Base-by-base conservation (phyloP, 78 protist species). In the Speleostelium caveatum region DNA sequence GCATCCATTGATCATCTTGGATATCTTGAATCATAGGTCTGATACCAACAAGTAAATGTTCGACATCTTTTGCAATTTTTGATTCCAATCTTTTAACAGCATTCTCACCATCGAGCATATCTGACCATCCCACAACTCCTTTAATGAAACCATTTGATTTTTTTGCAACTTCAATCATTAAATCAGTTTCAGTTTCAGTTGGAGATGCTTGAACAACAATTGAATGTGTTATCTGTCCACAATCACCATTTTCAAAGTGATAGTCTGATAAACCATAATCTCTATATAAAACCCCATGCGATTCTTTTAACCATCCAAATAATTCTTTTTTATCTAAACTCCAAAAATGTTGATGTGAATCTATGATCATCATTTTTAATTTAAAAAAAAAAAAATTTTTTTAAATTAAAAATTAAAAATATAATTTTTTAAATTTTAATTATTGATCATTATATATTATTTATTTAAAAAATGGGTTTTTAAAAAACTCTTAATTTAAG, bases 331-430 rank as follows among this genome's bases (percentile, higher is more conserved):
- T 56, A 2, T 56, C 69, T 19, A 75, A 17, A 8, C 35, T 56
- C 85, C 85, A 75, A 14, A 75, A 21, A 75, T 75, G 85, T 1
- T 30, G 42, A 60, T 75, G 85, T 59, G 85, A 60, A 41, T 75
- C 85, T 30, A 75, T 30, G 5, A 62, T 30, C 30, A 7, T 33
- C 53, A 45, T 45, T 45, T 45, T 10, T 45, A 14, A 6, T 45
- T 45, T 45, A 45, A 14, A 6, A 14, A 45, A 45, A 14, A 45
- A 45, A 45, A 6, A 14, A 6, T 45, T 10, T 14, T 14, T 14
- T 14, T 45, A 14, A 45, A 6, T 10, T 10, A 45, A 45, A 45
- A 45, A 14, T 45, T 45, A 45, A 45, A 45, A 45, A 45, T 14
- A 45, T 10, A 45, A 45, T 45, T 45, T 14, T 6, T 45, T 6